A percentile compares a stretch with the other conserved stretches of the same genome.
These are phyloP conservation scores for Aspergillus bertholletiae DNA, from an alignment of 495 filamentous ascomycete genomes.

Conservation along the genomic window DNA sequence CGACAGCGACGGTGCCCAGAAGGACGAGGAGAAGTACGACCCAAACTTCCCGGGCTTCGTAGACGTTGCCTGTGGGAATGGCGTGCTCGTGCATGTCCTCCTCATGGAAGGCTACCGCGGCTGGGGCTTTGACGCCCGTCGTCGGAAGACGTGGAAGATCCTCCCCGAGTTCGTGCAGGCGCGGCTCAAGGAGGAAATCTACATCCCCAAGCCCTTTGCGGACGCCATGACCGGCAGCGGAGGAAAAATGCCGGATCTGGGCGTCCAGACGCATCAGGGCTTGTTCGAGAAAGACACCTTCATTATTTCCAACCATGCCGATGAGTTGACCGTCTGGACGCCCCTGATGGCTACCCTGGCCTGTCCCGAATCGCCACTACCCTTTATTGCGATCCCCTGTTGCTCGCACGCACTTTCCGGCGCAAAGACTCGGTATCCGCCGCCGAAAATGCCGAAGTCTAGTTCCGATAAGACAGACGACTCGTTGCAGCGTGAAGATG, in stretches of 20 bases:
- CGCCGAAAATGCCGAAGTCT: conserved; percentile 25
- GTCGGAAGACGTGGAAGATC: conserved; percentile 75
- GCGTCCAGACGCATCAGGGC: conserved; percentile 58
- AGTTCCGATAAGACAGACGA: background rate
- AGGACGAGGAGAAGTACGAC: background rate
- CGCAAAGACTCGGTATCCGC: conserved; percentile 63
- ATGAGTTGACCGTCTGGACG: conserved; percentile 94
- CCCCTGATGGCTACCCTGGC: conserved; percentile 79
- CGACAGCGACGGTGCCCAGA: no score
- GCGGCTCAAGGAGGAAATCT: conserved; percentile 64
- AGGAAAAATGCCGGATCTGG: conserved; percentile 12
- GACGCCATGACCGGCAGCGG: conserved; percentile 15
- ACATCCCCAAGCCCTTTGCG: conserved; percentile 63
- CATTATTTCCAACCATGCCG: conserved; percentile 94
- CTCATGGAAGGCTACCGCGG: conserved; percentile 77
- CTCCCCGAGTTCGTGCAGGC: conserved; percentile 55
- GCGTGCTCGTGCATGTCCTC: conserved; percentile 84
- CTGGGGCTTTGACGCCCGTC: conserved; percentile 86
- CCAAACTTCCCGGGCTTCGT: conserved; percentile 79
- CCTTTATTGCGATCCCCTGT: conserved; percentile 91
- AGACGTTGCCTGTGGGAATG: conserved; percentile 94
- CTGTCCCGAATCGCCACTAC: conserved; percentile 43
- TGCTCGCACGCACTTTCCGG: conserved; percentile 88
- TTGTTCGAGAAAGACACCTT: conserved; percentile 74
- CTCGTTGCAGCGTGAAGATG: background rate